These are phyloP conservation scores for Tricholoma flavovirens DNA, from an alignment of 768 basidiomycete species.

Conservation along the genomic window DNA sequence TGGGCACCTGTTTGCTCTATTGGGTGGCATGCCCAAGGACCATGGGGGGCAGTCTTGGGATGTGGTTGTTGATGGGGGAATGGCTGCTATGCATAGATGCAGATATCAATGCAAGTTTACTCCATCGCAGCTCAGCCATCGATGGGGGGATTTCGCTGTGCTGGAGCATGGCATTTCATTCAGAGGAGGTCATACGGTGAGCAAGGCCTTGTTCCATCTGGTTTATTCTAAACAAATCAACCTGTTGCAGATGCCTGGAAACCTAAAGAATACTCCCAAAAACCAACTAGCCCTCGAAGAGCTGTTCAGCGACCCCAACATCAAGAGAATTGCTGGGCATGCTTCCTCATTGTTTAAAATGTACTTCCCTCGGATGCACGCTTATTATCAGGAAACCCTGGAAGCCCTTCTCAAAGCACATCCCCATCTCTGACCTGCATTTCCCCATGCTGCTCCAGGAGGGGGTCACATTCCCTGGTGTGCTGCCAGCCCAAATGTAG, in stretches of 20 bases:
- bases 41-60: background rate
- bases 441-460: background rate
- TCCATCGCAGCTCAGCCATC: background rate
- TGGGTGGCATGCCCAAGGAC: background rate
- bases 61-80: background rate
- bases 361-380: background rate
- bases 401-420: background rate
- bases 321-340: background rate
- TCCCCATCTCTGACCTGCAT: background rate
- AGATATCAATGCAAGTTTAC: background rate
- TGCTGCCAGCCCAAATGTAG: conserved; percentile 1
- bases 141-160: background rate
- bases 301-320: background rate
- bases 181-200: background rate
- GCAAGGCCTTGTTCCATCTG: no score
- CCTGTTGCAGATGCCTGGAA: background rate
- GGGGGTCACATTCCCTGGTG: background rate
- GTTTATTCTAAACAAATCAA: background rate
- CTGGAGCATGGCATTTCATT: background rate
- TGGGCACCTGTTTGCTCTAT: background rate
- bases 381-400: background rate
- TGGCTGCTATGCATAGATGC: background rate
- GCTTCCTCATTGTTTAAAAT: background rate
- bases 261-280: background rate
- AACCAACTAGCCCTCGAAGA: background rate